Evolutionary conservation across 768 basidiomycete genomes (phyloP), one percentile per base, ranked within the genome.

Genomic region (Lactifluus volemus): DNA sequence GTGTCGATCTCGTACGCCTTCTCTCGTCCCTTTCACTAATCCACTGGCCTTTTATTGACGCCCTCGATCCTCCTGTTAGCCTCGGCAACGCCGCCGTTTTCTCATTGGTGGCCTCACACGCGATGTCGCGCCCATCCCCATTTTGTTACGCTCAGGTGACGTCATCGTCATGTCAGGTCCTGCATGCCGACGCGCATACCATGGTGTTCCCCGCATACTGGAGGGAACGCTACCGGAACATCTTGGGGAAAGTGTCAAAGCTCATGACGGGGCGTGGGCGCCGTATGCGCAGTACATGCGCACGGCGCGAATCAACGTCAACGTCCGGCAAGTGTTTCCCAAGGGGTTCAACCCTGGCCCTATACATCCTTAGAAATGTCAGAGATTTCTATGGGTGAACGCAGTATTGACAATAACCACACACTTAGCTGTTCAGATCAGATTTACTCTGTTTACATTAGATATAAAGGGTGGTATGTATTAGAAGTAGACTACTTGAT

Each of bases 121-220:
- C 57, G 86, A 95, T 54, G 77, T 75, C 0, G 78, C 83, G 19
- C 96, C 96, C 3, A 74, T 84, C 14, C 83, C 95, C 0, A 85
- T 99, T 60, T 77, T 98, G 21, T 78, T 99, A 2, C 84, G 93
- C 19, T 94, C 91, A 0, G 96, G 96, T 3, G 97, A 99, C 69
- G 83, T 88, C 1, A 77, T 97, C 21, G 84, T 98, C 68, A 97
- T 99, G 94, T 89, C 90, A 0, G 96, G 97, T 0, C 86, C 86
- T 9, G 76, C 76, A 25, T 90, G 92, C 66, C 79, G 95, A 57
- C 77, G 92, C 41, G 89, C 87, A n/a, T 98, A 90, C 70, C 96
- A 99, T 67, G 96, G 90, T 14, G 84, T 98, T 2, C 96, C 96
- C 2, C 80, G 95, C 41, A 88, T 98, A 59, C 75, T 98, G 55